A percentile compares a stretch with the other conserved stretches of the same genome.
phyloP scores from a whole-genome alignment of 176 grass and related monocot genomes.

The Carex myosuroides region DNA sequence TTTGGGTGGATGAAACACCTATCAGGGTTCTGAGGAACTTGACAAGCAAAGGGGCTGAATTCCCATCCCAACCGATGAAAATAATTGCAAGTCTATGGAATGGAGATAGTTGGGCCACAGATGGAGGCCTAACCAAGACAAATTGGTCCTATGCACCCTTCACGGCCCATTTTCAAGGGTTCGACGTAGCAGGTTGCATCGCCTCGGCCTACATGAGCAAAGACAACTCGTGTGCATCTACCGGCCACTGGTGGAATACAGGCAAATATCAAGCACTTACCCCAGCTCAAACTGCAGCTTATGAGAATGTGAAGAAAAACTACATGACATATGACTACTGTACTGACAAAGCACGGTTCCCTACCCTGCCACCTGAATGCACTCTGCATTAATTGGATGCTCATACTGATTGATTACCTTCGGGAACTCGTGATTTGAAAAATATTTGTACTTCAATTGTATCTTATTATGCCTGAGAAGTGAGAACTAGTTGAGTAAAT shows the following conservation, averaged over 20 bases:
- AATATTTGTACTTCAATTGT: not conserved
- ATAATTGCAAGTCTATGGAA: slow-evolving; percentile 56
- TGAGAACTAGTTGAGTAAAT: not conserved
- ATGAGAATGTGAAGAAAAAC: slow-evolving; percentile 31
- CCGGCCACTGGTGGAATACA: slow-evolving; percentile 50
- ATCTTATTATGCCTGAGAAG: not conserved
- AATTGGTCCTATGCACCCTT: slow-evolving; percentile 55
- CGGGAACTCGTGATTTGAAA: not conserved
- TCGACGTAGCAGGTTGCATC: slow-evolving; percentile 44
- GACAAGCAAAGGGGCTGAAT: slow-evolving; percentile 26
- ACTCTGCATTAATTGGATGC: not conserved
- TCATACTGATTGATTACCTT: not conserved
- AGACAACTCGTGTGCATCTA: slow-evolving; percentile 27
- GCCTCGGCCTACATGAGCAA: not conserved
- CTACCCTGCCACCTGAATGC: slow-evolving; percentile 32
- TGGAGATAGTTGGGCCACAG: slow-evolving; percentile 63
- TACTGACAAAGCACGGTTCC: slow-evolving; percentile 29
- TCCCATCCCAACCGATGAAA: slow-evolving; percentile 49
- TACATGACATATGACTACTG: slow-evolving; percentile 64
- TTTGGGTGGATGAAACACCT: slow-evolving; percentile 55
- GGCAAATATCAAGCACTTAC: slow-evolving; percentile 29
- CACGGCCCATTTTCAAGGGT: slow-evolving; percentile 33
- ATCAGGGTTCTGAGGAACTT: slow-evolving; percentile 48
- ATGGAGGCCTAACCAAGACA: slow-evolving; percentile 43
- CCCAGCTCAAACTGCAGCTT: slow-evolving; percentile 35